Base-by-base conservation (phyloP, 805 yeast species). In the Candida sonorensis region DNA sequence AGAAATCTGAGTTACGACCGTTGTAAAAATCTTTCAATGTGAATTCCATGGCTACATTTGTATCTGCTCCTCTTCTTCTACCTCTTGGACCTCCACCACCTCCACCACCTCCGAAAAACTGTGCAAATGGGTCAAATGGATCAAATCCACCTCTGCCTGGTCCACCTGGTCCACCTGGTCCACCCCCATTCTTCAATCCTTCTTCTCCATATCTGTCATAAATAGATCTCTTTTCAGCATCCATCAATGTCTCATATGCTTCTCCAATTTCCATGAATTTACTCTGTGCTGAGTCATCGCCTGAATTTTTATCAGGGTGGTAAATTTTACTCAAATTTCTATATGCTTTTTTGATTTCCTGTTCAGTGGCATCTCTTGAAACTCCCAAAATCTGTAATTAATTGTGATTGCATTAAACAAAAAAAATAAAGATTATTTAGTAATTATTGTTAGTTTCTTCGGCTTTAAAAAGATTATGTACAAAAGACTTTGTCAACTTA, bases 271-370 rank as follows among this genome's bases (percentile, higher is more conserved):
- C 94, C 31, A 92, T 79, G 55, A 88, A 92, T 59, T 74, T 79
- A 30, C 81, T 79, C 43, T 84, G 87, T 1, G 97, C 95, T 18
- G 72, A 81, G 7, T 84, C 86, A 46, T 80, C 74, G 6, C 80
- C 81, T 5, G 81, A 79, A 53, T 90, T 92, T 62, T 90, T 90
- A 59, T 90, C 98, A 2, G 98, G 98, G 52, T 90, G 98, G 58
- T 73, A 86, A 51, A 83, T 83, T 55, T 85, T 81, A 44, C 88
- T 78, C 42, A 90, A 61, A 35, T 75, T 71, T 44, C 95, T 66
- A 55, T 88, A 88, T 0, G 96, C 95, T 32, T 77, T 72, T 53
- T 84, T 86, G 59, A 88, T 84, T 35, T 86, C 87, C 44, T 72
- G 77, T 16, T 85, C 95, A 31, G 69, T 67, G 0, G 96, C 94